Evolutionary conservation across 2,329 filamentous ascomycete genomes (phyloP), one percentile per base, ranked within the genome.

Genomic region (Diaporthe vaccinii): DNA sequence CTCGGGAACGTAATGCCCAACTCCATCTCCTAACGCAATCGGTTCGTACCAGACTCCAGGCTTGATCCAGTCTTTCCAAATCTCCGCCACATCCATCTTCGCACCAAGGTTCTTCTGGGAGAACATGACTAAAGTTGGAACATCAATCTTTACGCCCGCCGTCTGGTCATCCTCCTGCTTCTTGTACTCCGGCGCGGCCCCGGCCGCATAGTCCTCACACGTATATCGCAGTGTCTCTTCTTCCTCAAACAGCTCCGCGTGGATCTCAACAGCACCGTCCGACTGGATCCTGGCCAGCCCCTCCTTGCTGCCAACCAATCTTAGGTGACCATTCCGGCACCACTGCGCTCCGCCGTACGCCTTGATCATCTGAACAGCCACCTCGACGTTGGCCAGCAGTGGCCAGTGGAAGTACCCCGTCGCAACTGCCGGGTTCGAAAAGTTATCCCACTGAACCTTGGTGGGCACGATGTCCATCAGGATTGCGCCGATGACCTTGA

Each of bases 391-490:
- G 15, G 88, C 87, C 10, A 90, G 82, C 53, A 90, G 84, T 4
- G 87, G 83, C 88, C 88, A 89, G 81, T 89, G 87, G 79, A 85
- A 89, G 78, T 85, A 86, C 2, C 80, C 82, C 36, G 73, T 69
- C n/a, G 82, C 79, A 25, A 83, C 82, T 2, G 77, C 77, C 12
- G 86, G 83, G 69, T 84, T 78, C 9, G 81, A 73, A 76, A 88
- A 86, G 3, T 80, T 81, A 7, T 80, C 76, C 85, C 86, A 89
- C 80, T 88, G 86, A 5, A 82, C 81, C 28, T 83, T 78, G 8
- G 87, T 88, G 8, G 87, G 88, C 2, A 89, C 83, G 75, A 89
- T 89, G 78, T 89, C 88, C 25, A 88, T 80, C 20, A 89, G 78
- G 28, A 86, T 81, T 1, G 83, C 80, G 10, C 85, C 85, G 4